These are phyloP conservation scores for Postia placenta DNA, from an alignment of 768 basidiomycete genomes.

Conservation along the genomic window DNA sequence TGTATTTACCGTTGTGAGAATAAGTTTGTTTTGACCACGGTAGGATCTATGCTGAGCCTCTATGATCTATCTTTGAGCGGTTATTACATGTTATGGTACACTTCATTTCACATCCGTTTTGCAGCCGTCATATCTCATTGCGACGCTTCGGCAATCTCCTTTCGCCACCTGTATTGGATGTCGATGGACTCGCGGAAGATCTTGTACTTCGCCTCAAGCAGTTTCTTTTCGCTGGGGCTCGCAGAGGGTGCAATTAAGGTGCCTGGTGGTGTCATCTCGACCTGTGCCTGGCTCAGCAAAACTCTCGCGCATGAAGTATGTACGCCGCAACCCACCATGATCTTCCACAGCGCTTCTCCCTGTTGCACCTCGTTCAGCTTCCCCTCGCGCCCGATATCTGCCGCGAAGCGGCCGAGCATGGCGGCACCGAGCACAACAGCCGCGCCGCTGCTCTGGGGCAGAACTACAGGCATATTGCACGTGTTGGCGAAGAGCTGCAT, in stretches of 20 bases:
- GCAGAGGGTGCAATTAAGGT: constrained; percentile 62
- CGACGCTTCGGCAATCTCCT: constrained; percentile 61
- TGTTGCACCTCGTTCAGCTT: constrained; percentile 38
- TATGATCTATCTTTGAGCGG: not conserved
- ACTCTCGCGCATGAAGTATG: not conserved
- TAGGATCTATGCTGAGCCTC: too few relatives aligned
- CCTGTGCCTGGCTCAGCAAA: constrained; percentile 32
- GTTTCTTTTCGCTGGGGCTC: constrained; percentile 54
- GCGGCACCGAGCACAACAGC: constrained; percentile 92
- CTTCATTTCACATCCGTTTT: too few relatives aligned
- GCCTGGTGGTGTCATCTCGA: constrained; percentile 89
- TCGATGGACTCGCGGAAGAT: constrained; percentile 88
- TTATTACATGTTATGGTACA: not conserved
- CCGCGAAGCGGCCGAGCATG: constrained; percentile 88
- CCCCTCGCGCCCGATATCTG: constrained; percentile 37
- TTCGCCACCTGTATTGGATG: constrained; percentile 83
- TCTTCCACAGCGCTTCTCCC: constrained; percentile 74
- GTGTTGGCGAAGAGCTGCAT: constrained; percentile 89
- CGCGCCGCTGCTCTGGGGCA: constrained; percentile 68
- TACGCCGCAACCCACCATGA: constrained; percentile 61
- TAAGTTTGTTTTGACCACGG: too few relatives aligned
- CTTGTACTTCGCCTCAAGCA: constrained; percentile 88
- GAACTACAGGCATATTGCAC: constrained; percentile 75
- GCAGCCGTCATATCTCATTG: too few relatives aligned
- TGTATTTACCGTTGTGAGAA: too few relatives aligned